phyloP scores from a whole-genome alignment of 1,284 basidiomycete genomes.

The Microbotryum silenes-acaulis region DNA sequence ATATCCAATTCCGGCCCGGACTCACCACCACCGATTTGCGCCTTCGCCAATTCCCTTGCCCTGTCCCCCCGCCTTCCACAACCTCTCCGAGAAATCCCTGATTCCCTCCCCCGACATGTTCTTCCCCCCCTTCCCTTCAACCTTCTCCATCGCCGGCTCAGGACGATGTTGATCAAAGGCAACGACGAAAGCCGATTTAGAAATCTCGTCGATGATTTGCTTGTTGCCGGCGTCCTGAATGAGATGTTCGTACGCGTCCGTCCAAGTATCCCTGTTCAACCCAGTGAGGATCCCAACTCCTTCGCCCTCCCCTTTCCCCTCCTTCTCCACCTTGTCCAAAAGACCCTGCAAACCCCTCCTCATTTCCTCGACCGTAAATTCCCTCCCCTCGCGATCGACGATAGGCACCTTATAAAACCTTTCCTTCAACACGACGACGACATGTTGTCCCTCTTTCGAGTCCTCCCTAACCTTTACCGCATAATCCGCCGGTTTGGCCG shows the following conservation, averaged over 20 bases:
- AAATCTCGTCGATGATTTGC: constrained; percentile 58
- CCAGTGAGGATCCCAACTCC: constrained; percentile 69
- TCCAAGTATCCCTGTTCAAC: constrained; percentile 73
- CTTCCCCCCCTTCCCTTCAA: too few relatives aligned
- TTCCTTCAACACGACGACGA: constrained; percentile 69
- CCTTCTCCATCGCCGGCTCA: constrained; percentile 18
- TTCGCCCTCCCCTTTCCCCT: constrained; percentile 53
- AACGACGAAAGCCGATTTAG: constrained; percentile 72
- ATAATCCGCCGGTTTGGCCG: constrained; percentile 68
- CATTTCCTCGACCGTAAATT: constrained; percentile 63
- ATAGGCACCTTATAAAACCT: constrained; percentile 66
- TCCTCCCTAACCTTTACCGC: constrained; percentile 59
- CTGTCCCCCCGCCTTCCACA: constrained; percentile 63
- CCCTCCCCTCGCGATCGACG: constrained; percentile 45
- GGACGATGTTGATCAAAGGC: constrained; percentile 59
- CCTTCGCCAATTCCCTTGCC: constrained; percentile 39
- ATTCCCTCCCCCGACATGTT: constrained; percentile 40
- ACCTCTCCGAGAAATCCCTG: constrained; percentile 54
- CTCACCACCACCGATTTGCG: constrained; percentile 42
- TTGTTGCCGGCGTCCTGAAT: constrained; percentile 52
- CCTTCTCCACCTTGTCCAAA: not conserved
- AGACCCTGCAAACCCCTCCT: constrained; percentile 49
- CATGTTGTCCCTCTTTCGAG: constrained; percentile 61
- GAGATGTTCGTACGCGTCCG: constrained; percentile 54
- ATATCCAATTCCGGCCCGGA: not conserved